These are phyloP conservation scores for Peronospora farinosa DNA, from an alignment of 352 stramenopile species.

Conservation along the genomic window DNA sequence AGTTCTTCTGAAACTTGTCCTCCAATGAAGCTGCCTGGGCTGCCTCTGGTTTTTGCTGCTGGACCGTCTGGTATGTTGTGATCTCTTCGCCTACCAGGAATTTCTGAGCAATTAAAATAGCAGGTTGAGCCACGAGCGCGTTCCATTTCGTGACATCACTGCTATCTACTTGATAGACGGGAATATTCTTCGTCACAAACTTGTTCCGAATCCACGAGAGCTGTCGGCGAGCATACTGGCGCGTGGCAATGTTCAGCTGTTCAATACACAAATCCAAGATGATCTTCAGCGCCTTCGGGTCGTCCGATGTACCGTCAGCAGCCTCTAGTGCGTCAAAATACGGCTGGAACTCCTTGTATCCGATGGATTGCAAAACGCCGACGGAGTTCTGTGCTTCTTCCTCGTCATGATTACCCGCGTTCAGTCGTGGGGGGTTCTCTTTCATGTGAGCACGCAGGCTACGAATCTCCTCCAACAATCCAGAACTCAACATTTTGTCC, in stretches of 20 bases:
- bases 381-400: slow-evolving; percentile 42
- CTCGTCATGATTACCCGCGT: slow-evolving; percentile 9
- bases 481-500: slow-evolving; percentile 70
- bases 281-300: slow-evolving; percentile 27
- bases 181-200: slow-evolving; percentile 79
- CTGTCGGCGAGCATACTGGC: slow-evolving; percentile 81
- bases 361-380: slow-evolving; percentile 84
- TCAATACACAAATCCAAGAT: slow-evolving; percentile 62
- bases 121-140: slow-evolving; percentile 43
- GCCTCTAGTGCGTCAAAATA: slow-evolving; percentile 66
- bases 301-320: slow-evolving; percentile 12
- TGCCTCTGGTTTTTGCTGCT: slow-evolving; percentile 44
- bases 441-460: slow-evolving; percentile 41
- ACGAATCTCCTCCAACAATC: slow-evolving; percentile 77
- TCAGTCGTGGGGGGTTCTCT: slow-evolving; percentile 37
- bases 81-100: slow-evolving; percentile 44
- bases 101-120: slow-evolving; percentile 51
- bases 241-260: slow-evolving; percentile 72
- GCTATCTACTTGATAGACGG: slow-evolving; percentile 81
- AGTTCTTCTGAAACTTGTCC: slow-evolving; percentile 59
- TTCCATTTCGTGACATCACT: slow-evolving; percentile 65
- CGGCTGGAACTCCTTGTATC: slow-evolving; percentile 87
- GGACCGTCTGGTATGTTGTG: slow-evolving; percentile 31
- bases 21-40: slow-evolving; percentile 32
- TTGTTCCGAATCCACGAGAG: slow-evolving; percentile 86